Evolutionary conservation across 176 grass and related monocot genomes (phyloP).

Genomic region (Saccharum spontaneum): DNA sequence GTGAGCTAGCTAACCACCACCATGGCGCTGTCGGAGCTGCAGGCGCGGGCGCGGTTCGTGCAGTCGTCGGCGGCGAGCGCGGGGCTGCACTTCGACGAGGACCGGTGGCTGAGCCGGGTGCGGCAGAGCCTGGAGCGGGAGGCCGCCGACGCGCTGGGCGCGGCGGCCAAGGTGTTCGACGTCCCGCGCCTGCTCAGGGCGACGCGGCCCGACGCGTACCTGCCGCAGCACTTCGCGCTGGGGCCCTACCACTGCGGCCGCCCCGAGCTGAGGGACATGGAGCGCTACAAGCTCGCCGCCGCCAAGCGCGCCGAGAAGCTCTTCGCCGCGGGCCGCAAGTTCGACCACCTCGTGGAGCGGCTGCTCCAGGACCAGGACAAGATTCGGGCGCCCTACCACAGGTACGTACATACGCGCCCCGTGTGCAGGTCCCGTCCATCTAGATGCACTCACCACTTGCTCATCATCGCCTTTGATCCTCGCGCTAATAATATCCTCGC

Average conservation of each 20-base stretch:
- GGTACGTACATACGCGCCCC: too few relatives aligned
- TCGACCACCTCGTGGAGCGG: constrained; percentile 55
- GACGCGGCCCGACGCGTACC: constrained; percentile 55
- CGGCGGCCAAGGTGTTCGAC: constrained; percentile 64
- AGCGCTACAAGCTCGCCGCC: constrained; percentile 81
- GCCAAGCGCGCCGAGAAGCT: constrained; percentile 77
- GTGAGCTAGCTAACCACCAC: too few relatives aligned
- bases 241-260: constrained; percentile 74
- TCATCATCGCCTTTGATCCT: too few relatives aligned
- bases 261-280: constrained; percentile 82
- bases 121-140: constrained; percentile 53
- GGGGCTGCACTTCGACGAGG: constrained; percentile 47
- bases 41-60: constrained; percentile 40
- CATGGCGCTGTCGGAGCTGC: constrained; percentile 20
- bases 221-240: constrained; percentile 72
- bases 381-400: too few relatives aligned
- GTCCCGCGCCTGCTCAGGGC: constrained; percentile 48
- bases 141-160: constrained; percentile 42
- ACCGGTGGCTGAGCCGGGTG: constrained; percentile 65
- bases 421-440: too few relatives aligned
- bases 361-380: too few relatives aligned
- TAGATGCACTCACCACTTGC: too few relatives aligned
- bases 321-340: constrained; percentile 44
- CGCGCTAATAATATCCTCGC: too few relatives aligned
- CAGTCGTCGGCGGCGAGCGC: constrained; percentile 23